Conservation (phyloP, 345 rosid genomes). For the Noccaea caerulescens region DNA sequence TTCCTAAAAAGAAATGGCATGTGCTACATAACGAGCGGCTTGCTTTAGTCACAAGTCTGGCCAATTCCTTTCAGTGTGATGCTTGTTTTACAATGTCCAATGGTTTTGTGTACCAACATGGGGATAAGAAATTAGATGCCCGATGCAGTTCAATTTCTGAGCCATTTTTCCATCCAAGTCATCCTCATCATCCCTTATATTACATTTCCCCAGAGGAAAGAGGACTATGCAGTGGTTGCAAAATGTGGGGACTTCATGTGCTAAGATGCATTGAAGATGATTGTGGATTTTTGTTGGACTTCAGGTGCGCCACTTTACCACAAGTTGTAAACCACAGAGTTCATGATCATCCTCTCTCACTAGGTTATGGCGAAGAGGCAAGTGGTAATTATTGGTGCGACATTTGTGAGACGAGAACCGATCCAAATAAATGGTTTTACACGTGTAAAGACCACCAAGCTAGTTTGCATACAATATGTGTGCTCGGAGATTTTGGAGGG, state of each 20-base stretch:
- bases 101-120: background rate
- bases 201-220: background rate
- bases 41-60: background rate
- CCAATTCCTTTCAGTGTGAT: background rate
- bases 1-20: background rate
- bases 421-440: background rate
- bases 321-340: background rate
- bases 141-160: constrained; percentile 7
- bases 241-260: rapidly evolving
- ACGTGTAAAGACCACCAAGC: background rate
- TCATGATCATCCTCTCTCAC: background rate
- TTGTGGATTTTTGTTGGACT: background rate
- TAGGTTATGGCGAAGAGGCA: background rate
- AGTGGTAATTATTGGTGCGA: background rate
- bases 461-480: background rate
- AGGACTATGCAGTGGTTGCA: background rate
- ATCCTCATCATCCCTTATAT: background rate
- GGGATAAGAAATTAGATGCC: background rate
- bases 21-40: background rate
- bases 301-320: background rate
- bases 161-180: constrained; percentile 1
- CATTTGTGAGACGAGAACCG: background rate
- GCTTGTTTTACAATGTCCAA: background rate
- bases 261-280: background rate
- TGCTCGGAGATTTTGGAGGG: background rate